These are phyloP conservation scores for Entomortierella parvispora DNA, from an alignment of 192 early-diverging fungal species.

Conservation along the genomic window DNA sequence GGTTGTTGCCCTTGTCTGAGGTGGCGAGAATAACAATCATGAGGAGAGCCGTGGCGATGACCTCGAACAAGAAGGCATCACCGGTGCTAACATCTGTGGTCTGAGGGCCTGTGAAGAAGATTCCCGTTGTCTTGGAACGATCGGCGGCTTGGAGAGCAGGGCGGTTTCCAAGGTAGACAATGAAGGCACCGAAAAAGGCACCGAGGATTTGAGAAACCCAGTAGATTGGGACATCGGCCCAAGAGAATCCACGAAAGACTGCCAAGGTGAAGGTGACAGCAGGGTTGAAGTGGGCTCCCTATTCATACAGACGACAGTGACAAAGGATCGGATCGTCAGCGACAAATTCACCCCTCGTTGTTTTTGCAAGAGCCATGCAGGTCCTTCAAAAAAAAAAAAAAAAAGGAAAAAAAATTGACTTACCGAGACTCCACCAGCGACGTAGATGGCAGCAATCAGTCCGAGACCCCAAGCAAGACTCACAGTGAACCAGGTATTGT, in stretches of 20 bases:
- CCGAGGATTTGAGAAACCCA: conserved; percentile 70
- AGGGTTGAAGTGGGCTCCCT: conserved; percentile 80
- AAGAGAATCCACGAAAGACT: conserved; percentile 71
- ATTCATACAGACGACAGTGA: conserved; percentile 7
- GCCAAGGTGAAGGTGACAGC: conserved; percentile 74
- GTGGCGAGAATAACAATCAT: conserved; percentile 69
- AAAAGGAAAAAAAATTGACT: too few relatives aligned
- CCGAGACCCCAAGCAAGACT: conserved; percentile 69
- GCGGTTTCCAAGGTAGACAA: conserved; percentile 67
- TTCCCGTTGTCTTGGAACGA: conserved; percentile 56
- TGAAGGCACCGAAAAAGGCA: conserved; percentile 70
- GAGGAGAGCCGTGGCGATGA: conserved; percentile 70
- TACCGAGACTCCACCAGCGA: conserved; percentile 66
- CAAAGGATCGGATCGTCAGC: conserved; percentile 3
- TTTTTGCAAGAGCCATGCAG: background rate
- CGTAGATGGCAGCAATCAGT: conserved; percentile 67
- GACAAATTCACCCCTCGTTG: conserved; percentile 1
- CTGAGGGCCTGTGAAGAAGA: conserved; percentile 9
- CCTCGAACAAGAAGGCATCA: conserved; percentile 66
- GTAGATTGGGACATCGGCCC: conserved; percentile 70
- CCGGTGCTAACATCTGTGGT: conserved; percentile 52
- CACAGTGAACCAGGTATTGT: conserved; percentile 56
- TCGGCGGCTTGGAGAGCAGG: conserved; percentile 63
- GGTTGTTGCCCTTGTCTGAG: conserved; percentile 61
- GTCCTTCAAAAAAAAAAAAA: too few relatives aligned